Percentiles rank a stretch among this genome's conserved stretches.
These are phyloP conservation scores for Hanseniaspora jakobsenii DNA, from an alignment of 805 yeast species.

Conservation along the genomic window DNA sequence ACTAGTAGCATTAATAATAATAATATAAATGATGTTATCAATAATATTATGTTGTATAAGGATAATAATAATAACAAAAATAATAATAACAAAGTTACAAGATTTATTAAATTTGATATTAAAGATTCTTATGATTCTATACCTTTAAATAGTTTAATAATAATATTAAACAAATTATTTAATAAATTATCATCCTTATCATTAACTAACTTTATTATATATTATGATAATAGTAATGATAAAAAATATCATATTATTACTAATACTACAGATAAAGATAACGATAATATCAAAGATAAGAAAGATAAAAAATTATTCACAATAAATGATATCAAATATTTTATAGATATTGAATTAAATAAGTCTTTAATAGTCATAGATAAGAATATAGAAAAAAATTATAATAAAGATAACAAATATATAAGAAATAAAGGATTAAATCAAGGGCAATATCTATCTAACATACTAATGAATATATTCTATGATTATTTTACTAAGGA, in stretches of 20 bases:
- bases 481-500: slow-evolving; percentile 48
- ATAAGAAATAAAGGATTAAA: slow-evolving; percentile 62
- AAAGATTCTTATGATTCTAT: slow-evolving; percentile 65
- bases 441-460: slow-evolving; percentile 74
- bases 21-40: slow-evolving; percentile 39
- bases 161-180: slow-evolving; percentile 28
- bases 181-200: no score
- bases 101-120: slow-evolving; percentile 66
- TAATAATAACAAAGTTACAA: no score
- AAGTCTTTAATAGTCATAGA: slow-evolving; percentile 45
- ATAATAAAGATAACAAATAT: no score
- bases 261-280: no score
- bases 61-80: slow-evolving; percentile 9
- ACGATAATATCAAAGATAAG: neutral
- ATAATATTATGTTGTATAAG: slow-evolving; percentile 31
- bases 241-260: neutral
- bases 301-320: slow-evolving; percentile 22
- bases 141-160: slow-evolving; percentile 35
- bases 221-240: slow-evolving; percentile 18
- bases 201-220: no score
- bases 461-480: slow-evolving; percentile 59
- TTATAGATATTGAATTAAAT: no score
- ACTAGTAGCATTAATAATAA: slow-evolving; percentile 21
- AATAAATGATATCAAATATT: slow-evolving; percentile 34
- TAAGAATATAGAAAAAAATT: slow-evolving; percentile 29